phyloP scores from a whole-genome alignment of 2,329 filamentous ascomycete genomes.

The Cylindrodendrum hubeiense region DNA sequence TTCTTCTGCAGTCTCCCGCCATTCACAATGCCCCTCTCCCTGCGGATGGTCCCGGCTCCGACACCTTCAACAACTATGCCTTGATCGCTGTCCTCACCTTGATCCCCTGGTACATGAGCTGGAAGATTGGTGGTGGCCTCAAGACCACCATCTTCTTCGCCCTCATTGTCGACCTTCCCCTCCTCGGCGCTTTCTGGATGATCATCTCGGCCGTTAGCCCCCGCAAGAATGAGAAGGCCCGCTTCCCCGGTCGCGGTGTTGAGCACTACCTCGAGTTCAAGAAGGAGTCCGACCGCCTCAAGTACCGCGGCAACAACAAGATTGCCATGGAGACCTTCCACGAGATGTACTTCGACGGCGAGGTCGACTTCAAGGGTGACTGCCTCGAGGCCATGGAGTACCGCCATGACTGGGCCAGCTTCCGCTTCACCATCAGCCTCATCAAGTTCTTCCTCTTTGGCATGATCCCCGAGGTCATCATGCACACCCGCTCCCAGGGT shows the following conservation, averaged over 20 bases:
- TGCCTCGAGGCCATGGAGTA: constrained; percentile 90
- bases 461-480: constrained; percentile 90
- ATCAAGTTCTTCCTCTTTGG: constrained; percentile 90
- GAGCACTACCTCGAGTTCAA: constrained; percentile 93
- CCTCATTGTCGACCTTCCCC: constrained; percentile 81
- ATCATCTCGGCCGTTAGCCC: constrained; percentile 84
- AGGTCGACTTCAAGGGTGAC: constrained; percentile 96
- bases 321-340: constrained; percentile 95
- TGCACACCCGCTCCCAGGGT: constrained; percentile 91
- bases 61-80: constrained; percentile 87
- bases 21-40: constrained; percentile 97
- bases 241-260: constrained; percentile 85
- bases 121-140: constrained; percentile 88
- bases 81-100: constrained; percentile 77
- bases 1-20: constrained; percentile 59
- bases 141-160: constrained; percentile 91
- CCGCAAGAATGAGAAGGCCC: constrained; percentile 93
- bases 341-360: constrained; percentile 96
- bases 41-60: constrained; percentile 85
- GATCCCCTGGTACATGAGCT: constrained; percentile 84
- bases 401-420: constrained; percentile 96
- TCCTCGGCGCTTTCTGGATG: constrained; percentile 87
- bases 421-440: constrained; percentile 87
- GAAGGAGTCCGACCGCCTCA: constrained; percentile 68
- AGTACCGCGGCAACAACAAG: constrained; percentile 83